A percentile compares a stretch with the other conserved stretches of the same genome.
Evolutionary conservation across 495 filamentous ascomycete genomes (phyloP).

Genomic region (Evernia prunastri): DNA sequence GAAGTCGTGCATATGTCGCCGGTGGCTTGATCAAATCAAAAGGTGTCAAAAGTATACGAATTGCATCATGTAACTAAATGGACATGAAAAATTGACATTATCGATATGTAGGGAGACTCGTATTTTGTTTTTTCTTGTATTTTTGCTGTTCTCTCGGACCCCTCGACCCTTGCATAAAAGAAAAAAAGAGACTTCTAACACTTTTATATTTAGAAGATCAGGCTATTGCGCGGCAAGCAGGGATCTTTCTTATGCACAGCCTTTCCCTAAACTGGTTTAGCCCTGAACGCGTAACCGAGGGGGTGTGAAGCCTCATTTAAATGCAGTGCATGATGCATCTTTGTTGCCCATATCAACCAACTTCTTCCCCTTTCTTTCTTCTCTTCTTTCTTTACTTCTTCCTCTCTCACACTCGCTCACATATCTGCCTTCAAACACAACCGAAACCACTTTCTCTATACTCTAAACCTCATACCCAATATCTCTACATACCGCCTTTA

Average conservation of each 20-base stretch:
- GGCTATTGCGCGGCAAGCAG: constrained; percentile 12
- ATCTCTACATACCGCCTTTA: background rate
- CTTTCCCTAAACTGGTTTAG: background rate
- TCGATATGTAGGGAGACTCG: too few relatives aligned
- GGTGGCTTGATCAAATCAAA: too few relatives aligned
- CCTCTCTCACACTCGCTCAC: constrained; percentile 8
- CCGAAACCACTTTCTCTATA: constrained; percentile 2
- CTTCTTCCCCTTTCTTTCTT: background rate
- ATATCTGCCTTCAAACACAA: background rate
- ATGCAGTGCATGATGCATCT: too few relatives aligned
- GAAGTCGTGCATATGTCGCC: too few relatives aligned
- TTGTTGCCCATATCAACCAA: constrained; percentile 13
- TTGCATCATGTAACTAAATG: too few relatives aligned
- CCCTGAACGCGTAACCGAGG: background rate
- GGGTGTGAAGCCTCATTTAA: background rate
- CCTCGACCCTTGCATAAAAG: too few relatives aligned
- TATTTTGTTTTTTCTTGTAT: too few relatives aligned
- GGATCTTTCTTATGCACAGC: background rate
- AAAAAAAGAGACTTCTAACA: too few relatives aligned
- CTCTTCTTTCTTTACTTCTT: background rate
- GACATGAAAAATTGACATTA: too few relatives aligned
- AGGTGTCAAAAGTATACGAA: too few relatives aligned
- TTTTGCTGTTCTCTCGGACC: too few relatives aligned
- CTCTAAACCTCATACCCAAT: background rate
- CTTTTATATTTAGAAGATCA: background rate